A percentile compares a stretch with the other conserved stretches of the same genome.
Evolutionary conservation across 2,329 filamentous ascomycete genomes (phyloP).

Genomic region (Hymenoscyphus fraxineus): DNA sequence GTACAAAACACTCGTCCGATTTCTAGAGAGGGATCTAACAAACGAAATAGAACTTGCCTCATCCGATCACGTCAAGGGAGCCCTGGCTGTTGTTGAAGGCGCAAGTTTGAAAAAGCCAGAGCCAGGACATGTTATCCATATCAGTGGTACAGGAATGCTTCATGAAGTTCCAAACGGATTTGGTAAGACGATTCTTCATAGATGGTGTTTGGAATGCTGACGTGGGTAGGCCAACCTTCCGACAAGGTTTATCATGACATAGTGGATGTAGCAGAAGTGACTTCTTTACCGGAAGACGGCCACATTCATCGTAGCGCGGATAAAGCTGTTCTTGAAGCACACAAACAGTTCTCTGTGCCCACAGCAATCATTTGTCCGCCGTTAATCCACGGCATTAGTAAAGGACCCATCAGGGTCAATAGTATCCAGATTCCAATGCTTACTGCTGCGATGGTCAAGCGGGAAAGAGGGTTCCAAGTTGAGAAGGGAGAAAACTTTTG

Average conservation of each 20-base stretch:
- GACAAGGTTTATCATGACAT: constrained; percentile 57
- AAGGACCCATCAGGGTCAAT: constrained; percentile 53
- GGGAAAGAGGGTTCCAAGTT: constrained; percentile 47
- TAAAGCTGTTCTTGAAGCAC: constrained; percentile 52
- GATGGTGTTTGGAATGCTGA: not conserved
- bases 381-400: constrained; percentile 56
- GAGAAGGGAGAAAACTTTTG: constrained; percentile 50
- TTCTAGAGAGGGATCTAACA: not conserved
- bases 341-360: constrained; percentile 45
- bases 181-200: constrained; percentile 34
- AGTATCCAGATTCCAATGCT: constrained; percentile 54
- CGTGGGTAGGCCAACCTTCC: constrained; percentile 26
- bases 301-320: constrained; percentile 66
- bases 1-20: constrained; percentile 23
- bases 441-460: constrained; percentile 45
- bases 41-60: constrained; percentile 22
- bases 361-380: constrained; percentile 62
- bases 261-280: constrained; percentile 52
- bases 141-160: constrained; percentile 49
- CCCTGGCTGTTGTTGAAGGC: constrained; percentile 45
- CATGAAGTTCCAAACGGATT: constrained; percentile 26
- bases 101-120: constrained; percentile 40
- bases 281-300: constrained; percentile 50
- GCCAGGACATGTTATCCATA: constrained; percentile 49
- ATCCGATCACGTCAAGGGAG: constrained; percentile 28